phyloP scores from a whole-genome alignment of 108 stramenopile genomes.

The Chaetoceros muelleri region DNA sequence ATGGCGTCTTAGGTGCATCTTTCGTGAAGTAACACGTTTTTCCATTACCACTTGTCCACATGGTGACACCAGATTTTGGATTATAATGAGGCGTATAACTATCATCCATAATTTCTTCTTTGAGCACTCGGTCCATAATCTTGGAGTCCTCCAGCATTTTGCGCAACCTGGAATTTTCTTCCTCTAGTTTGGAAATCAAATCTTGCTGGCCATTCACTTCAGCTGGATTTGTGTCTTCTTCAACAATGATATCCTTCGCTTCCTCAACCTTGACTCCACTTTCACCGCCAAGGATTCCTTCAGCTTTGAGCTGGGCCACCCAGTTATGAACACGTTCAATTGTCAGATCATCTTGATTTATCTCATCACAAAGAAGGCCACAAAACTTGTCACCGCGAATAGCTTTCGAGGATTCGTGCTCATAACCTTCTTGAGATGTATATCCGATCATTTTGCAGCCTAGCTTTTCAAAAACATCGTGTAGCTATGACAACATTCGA shows the following conservation, averaged over 20 bases:
- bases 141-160: constrained; percentile 22
- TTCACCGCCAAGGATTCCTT: constrained; percentile 56
- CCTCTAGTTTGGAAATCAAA: neutral
- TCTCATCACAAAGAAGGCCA: constrained; percentile 68
- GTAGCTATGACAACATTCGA: constrained; percentile 16
- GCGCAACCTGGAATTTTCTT: constrained; percentile 1
- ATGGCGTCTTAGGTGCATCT: constrained; percentile 12
- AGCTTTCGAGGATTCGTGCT: constrained; percentile 69
- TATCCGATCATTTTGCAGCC: constrained; percentile 76
- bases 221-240: neutral
- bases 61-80: constrained; percentile 43
- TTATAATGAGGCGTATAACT: constrained; percentile 61
- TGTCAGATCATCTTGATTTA: constrained; percentile 79
- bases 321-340: constrained; percentile 58
- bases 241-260: constrained; percentile 6
- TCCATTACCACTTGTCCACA: constrained; percentile 66
- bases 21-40: constrained; percentile 21
- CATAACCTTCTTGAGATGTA: constrained; percentile 68
- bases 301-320: constrained; percentile 57
- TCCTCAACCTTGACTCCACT: constrained; percentile 11
- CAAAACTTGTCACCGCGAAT: constrained; percentile 78
- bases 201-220: constrained; percentile 3
- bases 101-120: constrained; percentile 13
- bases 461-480: constrained; percentile 70
- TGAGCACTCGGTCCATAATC: constrained; percentile 22